Evolutionary conservation across 805 yeast species (phyloP).

Genomic region (Candida sonorensis): DNA sequence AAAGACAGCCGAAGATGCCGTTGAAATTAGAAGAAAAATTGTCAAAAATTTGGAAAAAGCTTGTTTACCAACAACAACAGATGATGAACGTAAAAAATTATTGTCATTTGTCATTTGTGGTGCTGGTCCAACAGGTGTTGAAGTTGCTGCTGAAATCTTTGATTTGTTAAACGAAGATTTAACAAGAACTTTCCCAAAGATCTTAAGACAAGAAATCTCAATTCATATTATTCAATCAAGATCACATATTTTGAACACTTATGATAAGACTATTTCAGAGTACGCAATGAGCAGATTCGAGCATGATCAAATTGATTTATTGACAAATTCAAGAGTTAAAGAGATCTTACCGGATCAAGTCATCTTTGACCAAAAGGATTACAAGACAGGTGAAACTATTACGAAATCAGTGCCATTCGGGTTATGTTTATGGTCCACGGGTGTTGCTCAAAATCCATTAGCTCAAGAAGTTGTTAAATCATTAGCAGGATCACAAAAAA

Average conservation of each 20-base stretch:
- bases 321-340: constrained; percentile 58
- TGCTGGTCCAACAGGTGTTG: constrained; percentile 74
- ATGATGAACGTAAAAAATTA: constrained; percentile 53
- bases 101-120: constrained; percentile 64
- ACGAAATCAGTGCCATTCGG: constrained; percentile 56
- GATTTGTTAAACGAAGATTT: constrained; percentile 63
- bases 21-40: constrained; percentile 46
- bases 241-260: constrained; percentile 60
- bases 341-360: constrained; percentile 52
- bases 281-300: constrained; percentile 60
- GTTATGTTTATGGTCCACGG: constrained; percentile 70
- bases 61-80: constrained; percentile 57
- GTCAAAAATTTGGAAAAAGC: constrained; percentile 54
- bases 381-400: constrained; percentile 31
- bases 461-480: constrained; percentile 47
- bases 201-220: constrained; percentile 54
- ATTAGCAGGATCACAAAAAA: constrained; percentile 44
- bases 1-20: constrained; percentile 63
- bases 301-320: constrained; percentile 55
- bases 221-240: constrained; percentile 67
- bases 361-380: constrained; percentile 44
- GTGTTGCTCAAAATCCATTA: constrained; percentile 60
- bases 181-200: constrained; percentile 47
- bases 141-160: constrained; percentile 64
- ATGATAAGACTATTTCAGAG: constrained; percentile 56